Conservation (phyloP, 108 stramenopile genomes). For the Nannochloropsis salina region DNA sequence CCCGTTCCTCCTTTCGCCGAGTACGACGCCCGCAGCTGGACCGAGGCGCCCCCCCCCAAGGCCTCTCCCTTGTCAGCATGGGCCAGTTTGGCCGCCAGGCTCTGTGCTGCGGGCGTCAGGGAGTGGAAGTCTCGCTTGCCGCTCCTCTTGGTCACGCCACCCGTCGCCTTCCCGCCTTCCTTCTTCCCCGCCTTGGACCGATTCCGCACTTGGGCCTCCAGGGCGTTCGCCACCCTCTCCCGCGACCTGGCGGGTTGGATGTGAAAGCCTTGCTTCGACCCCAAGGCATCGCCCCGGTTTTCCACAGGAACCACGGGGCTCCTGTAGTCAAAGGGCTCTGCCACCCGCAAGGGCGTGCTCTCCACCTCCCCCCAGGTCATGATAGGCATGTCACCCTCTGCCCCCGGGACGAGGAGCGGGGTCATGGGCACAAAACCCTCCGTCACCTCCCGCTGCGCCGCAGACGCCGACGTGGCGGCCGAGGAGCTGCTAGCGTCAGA, state of each 20-base stretch:
- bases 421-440: constrained; percentile 19
- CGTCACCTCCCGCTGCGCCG: not conserved
- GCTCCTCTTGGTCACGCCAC: not conserved
- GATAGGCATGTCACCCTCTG: not conserved
- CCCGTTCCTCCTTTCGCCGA: not conserved
- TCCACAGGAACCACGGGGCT: not conserved
- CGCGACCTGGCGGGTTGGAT: not conserved
- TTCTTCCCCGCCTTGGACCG: not conserved
- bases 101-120: not conserved
- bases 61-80: not conserved
- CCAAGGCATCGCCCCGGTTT: not conserved
- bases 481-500: not conserved
- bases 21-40: not conserved
- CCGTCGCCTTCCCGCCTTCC: not conserved
- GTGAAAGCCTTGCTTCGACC: not conserved
- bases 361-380: not conserved
- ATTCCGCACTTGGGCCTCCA: not conserved
- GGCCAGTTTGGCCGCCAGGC: not conserved
- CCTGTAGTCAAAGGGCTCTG: not conserved
- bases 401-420: not conserved
- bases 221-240: not conserved
- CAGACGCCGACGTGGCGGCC: not conserved
- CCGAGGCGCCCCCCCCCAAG: not conserved
- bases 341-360: not conserved
- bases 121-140: not conserved